phyloP scores from a whole-genome alignment of 257 asterid genomes.

The Echium plantagineum region DNA sequence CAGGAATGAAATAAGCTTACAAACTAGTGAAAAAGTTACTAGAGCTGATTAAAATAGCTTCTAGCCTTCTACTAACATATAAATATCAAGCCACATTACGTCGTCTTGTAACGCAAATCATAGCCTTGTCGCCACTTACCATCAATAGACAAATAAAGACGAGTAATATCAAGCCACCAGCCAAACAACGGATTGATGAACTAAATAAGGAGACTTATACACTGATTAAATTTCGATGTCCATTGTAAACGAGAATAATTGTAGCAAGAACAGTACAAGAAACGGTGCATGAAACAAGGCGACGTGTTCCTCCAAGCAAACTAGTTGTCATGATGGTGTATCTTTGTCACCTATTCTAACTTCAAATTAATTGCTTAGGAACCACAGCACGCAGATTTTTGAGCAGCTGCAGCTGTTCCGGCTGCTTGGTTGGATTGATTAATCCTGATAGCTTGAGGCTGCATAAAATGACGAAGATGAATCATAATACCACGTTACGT shows the following conservation, averaged over 20 bases:
- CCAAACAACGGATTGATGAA: background rate
- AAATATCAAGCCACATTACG: background rate
- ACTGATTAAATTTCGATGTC: background rate
- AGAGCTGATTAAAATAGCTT: background rate
- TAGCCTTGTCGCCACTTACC: background rate
- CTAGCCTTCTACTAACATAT: background rate
- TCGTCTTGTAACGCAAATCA: background rate
- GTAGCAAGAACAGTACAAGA: constrained; percentile 34
- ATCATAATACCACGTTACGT: constrained; percentile 8
- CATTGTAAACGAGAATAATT: constrained; percentile 15
- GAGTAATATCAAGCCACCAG: background rate
- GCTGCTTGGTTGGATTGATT: constrained; percentile 51
- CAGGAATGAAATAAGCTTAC: no score
- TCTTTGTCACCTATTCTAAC: background rate
- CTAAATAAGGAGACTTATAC: background rate
- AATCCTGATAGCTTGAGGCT: constrained; percentile 73
- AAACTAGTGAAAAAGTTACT: no score
- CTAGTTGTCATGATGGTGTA: background rate
- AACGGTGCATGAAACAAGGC: constrained; percentile 10
- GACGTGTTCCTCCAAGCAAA: background rate
- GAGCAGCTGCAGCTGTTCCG: constrained; percentile 46
- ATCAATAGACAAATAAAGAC: background rate
- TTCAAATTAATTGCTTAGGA: background rate
- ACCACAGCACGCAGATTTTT: background rate
- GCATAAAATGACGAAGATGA: constrained; percentile 14